Conservation (phyloP, 140 eudicot genomes). For the Oenanthe javanica region DNA sequence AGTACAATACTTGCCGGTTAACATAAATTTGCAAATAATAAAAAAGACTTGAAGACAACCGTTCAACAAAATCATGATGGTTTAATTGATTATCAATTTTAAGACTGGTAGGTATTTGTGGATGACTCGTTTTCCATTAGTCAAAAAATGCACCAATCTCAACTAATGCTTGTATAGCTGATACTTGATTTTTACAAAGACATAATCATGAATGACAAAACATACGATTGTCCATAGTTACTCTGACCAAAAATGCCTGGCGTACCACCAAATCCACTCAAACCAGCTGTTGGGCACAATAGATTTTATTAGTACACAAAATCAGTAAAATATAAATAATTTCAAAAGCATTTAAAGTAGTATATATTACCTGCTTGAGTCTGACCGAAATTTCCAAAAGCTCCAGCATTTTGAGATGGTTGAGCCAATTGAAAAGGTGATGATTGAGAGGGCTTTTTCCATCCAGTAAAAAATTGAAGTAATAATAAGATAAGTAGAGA, state of each 20-base stretch:
- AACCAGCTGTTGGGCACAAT: constrained; percentile 22
- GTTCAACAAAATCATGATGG: too few relatives aligned
- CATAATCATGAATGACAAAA: constrained; percentile 5
- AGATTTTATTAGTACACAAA: neutral
- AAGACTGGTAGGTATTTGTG: too few relatives aligned
- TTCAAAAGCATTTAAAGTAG: neutral
- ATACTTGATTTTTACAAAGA: neutral
- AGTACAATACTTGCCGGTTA: neutral
- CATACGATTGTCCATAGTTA: constrained; percentile 73
- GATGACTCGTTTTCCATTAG: too few relatives aligned
- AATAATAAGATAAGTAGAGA: too few relatives aligned
- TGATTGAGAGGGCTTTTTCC: constrained; percentile 62
- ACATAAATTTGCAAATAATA: neutral
- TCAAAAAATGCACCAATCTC: too few relatives aligned
- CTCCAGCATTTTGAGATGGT: constrained; percentile 54
- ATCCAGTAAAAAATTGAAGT: constrained; percentile 8
- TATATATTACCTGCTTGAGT: constrained; percentile 42
- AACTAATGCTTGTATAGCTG: too few relatives aligned
- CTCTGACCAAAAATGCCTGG: constrained; percentile 62
- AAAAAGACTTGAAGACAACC: neutral
- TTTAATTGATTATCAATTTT: neutral
- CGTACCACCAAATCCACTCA: constrained; percentile 53
- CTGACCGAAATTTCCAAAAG: constrained; percentile 54
- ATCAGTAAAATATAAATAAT: neutral
- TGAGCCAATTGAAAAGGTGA: constrained; percentile 59